Percentiles rank a stretch among this genome's conserved stretches.
phyloP scores from a whole-genome alignment of 352 stramenopile genomes.

The Pythium utonaiense region DNA sequence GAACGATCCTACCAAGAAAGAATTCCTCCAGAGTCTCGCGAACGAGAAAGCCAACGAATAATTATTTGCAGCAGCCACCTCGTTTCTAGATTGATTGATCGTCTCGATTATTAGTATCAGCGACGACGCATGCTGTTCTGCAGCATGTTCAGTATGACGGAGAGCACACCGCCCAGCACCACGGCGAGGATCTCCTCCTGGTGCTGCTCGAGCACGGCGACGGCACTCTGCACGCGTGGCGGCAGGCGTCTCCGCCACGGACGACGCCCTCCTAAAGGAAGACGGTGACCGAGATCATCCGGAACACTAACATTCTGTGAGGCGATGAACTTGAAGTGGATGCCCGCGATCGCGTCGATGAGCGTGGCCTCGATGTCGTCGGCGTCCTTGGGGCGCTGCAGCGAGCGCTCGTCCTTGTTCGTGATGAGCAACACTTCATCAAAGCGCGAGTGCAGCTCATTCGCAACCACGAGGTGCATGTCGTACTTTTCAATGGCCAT shows the following conservation, averaged over 20 bases:
- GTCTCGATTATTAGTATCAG: slow-evolving; percentile 8
- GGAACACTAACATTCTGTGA: slow-evolving; percentile 55
- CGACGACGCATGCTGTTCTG: slow-evolving; percentile 52
- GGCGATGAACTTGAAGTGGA: slow-evolving; percentile 75
- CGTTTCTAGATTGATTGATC: no score
- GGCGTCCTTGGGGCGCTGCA: slow-evolving; percentile 54
- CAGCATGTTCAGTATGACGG: slow-evolving; percentile 68
- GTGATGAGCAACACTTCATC: slow-evolving; percentile 85
- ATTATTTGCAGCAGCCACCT: no score
- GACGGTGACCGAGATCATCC: slow-evolving; percentile 39
- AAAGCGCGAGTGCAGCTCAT: slow-evolving; percentile 94
- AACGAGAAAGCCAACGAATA: slow-evolving; percentile 14
- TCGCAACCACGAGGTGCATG: slow-evolving; percentile 97
- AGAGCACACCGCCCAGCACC: slow-evolving; percentile 65
- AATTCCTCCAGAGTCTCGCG: slow-evolving; percentile 38
- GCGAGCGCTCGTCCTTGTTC: slow-evolving; percentile 40
- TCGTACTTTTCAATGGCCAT: slow-evolving; percentile 92
- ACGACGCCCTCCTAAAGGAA: slow-evolving; percentile 25
- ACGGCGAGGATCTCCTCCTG: slow-evolving; percentile 73
- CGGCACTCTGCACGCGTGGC: slow-evolving; percentile 32
- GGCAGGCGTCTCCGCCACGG: slow-evolving; percentile 47
- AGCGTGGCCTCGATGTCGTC: slow-evolving; percentile 63
- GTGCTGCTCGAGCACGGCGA: slow-evolving; percentile 52
- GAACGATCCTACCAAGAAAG: slow-evolving; percentile 61
- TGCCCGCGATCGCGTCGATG: slow-evolving; percentile 54